Evolutionary conservation across 2,329 filamentous ascomycete species (phyloP).

Genomic region (Colletotrichum zoysiae): DNA sequence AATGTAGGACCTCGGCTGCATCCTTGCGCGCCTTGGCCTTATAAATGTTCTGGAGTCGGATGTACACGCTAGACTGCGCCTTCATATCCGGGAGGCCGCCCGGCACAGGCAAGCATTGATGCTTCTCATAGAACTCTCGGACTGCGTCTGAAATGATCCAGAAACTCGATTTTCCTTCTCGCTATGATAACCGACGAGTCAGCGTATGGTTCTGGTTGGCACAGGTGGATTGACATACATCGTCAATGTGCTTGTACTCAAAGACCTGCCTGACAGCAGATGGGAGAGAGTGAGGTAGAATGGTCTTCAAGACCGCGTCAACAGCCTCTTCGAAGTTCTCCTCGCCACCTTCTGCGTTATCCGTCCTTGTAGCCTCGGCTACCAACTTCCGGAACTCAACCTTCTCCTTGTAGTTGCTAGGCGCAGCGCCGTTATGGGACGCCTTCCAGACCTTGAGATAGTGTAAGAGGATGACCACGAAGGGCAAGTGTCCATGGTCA

Average conservation of each 20-base stretch:
- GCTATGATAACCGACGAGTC: slow-evolving; percentile 47
- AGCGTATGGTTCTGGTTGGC: slow-evolving; percentile 21
- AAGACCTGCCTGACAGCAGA: slow-evolving; percentile 83
- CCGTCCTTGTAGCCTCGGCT: slow-evolving; percentile 73
- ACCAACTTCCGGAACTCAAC: slow-evolving; percentile 82
- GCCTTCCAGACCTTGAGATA: slow-evolving; percentile 86
- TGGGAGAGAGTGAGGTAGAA: slow-evolving; percentile 77
- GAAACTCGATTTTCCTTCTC: slow-evolving; percentile 72
- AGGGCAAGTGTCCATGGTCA: slow-evolving; percentile 92
- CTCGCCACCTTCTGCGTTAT: slow-evolving; percentile 87
- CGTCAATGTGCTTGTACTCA: slow-evolving; percentile 66
- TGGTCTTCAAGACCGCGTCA: slow-evolving; percentile 87
- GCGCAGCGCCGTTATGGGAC: slow-evolving; percentile 74
- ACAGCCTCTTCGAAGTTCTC: slow-evolving; percentile 97
- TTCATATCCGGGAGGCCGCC: slow-evolving; percentile 98
- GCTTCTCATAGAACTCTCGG: slow-evolving; percentile 78
- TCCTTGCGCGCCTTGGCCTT: slow-evolving; percentile 88
- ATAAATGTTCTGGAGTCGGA: slow-evolving; percentile 92
- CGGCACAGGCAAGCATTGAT: slow-evolving; percentile 82
- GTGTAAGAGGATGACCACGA: slow-evolving; percentile 84
- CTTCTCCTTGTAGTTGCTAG: slow-evolving; percentile 87
- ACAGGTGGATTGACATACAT: slow-evolving; percentile 66
- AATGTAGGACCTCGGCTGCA: slow-evolving; percentile 77
- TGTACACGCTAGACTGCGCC: slow-evolving; percentile 89
- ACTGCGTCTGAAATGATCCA: slow-evolving; percentile 91